A percentile compares a stretch with the other conserved stretches of the same genome.
Conservation (phyloP, 139 green algal species). For the Tetraselmis striata region DNA sequence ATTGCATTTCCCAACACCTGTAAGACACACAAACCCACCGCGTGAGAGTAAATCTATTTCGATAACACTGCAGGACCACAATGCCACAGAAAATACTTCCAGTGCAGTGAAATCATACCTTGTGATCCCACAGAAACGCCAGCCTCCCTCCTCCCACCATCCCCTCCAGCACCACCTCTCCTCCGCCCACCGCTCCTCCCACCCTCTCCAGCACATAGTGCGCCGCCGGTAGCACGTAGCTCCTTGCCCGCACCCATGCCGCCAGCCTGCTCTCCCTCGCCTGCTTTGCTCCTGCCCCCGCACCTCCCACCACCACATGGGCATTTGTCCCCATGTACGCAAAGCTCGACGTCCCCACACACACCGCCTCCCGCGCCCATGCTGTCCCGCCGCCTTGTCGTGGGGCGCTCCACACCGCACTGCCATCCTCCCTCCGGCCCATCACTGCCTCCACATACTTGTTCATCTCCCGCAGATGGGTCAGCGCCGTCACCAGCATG, state of each 20-base stretch:
- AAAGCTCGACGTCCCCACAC: slow-evolving; percentile 32
- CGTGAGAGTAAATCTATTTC: too few species aligned
- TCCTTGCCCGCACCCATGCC: background rate
- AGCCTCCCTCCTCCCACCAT: background rate
- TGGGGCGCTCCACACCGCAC: background rate
- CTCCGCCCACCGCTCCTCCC: background rate
- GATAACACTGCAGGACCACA: too few species aligned
- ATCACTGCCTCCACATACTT: slow-evolving; percentile 22
- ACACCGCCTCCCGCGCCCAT: background rate
- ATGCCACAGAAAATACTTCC: too few species aligned
- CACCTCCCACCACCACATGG: slow-evolving; percentile 10
- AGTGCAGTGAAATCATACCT: background rate
- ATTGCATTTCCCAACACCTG: background rate
- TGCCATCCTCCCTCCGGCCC: background rate
- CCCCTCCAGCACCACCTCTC: background rate
- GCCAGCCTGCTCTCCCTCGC: background rate
- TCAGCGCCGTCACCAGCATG: slow-evolving; percentile 2
- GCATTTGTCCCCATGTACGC: slow-evolving; percentile 59
- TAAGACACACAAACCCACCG: too few species aligned
- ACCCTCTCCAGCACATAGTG: background rate
- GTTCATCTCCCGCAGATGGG: slow-evolving; percentile 34
- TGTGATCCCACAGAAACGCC: slow-evolving; percentile 27
- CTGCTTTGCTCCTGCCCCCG: background rate
- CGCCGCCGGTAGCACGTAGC: background rate
- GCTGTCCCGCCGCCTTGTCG: background rate